Evolutionary conservation across 257 asterid genomes (phyloP), one percentile per base, ranked within the genome.

Genomic region (Scutellaria baicalensis): DNA sequence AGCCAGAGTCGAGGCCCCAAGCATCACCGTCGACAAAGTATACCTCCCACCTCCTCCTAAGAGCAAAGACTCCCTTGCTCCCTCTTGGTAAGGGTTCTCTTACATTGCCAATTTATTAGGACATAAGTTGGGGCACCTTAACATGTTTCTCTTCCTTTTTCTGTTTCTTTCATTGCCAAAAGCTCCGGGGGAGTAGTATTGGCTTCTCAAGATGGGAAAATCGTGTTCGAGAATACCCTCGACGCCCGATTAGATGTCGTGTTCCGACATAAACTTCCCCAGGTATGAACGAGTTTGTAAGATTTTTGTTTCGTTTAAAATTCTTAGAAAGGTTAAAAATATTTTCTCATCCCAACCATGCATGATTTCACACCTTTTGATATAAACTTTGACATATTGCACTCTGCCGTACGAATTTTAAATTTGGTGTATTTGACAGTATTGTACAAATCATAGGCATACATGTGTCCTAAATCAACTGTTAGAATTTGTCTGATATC

Each of bases 171-270:
- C 57, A 52, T 59, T 64, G 33, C 7, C 20, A 36, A 50, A 50
- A 78, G 83, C 81, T 71, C 76, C 43, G 89, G 89, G 66, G 89
- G 89, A 16, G 67, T 84, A 14, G 83, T 84, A 45, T 42, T 84
- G 80, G 89, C 89, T 44, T 84, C 86, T 49, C 84, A 59, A 23
- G 84, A 81, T 68, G 89, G 89, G 52, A 84, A 79, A 75, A 81
- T 81, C 21, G 84, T 81, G 14, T 77, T 68, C 18, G 83, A 84
- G 74, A 84, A 81, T 64, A 84, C 81, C n/a, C 67, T 81, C 57
- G 81, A 84, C 69, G 83, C 83, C 27, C 75, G 86, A 18, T 50
- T 79, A 21, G 84, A 81, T 13, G 80, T 84, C 10, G 75, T 72
- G 36, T 80, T 81, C 68, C 75, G 77, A 8, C 81, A 78, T 64